Evolutionary conservation across 2,329 filamentous ascomycete genomes (phyloP), one percentile per base, ranked within the genome.

Genomic region (Diplodia seriata): DNA sequence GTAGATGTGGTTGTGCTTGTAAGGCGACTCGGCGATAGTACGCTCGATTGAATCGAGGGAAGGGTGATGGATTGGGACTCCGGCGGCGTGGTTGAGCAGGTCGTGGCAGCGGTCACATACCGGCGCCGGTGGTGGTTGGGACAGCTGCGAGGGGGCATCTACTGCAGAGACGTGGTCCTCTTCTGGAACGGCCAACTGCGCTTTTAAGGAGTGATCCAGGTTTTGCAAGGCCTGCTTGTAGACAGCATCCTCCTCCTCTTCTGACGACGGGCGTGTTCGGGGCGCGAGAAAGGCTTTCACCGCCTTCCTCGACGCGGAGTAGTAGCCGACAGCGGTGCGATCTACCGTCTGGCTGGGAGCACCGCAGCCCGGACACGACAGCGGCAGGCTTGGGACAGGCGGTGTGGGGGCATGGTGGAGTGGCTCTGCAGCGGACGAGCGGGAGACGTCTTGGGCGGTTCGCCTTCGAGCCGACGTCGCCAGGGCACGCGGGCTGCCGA

Each of bases 1-100:
- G 77, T 98, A 99, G 70, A 99, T 90, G 79, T 97, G 92, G 74
- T 99, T 98, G 76, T 91, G 87, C 76, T 91, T 91, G 80, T 96
- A 90, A 0, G 94, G 94, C 1, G 94, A 97, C 78, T 97, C 92
- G 65, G 90, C 86, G 64, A 99, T 91, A 18, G 93, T 97, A 70
- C 93, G 90, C 71, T 89, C 88, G 64, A 99, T 89, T 2, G 92
- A 89, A 53, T 93, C 86, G 70, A 97, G 85, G 0, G 90, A 90
- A 0, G 95, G 95, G 75, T 97, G 92, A 67, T 87, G 85, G 72
- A 96, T 94, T 6, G 91, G 85, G 18, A 86, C 81, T 8, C 90
- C 91, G 18, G 85, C 83, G 69, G 88, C 87, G 76, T 98, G 90
- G 77, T 98, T 89, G 26, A 90, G 79, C 31, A 99, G 84, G 40